These are phyloP conservation scores for Saccharomyces hybrid DNA, from an alignment of 1,139 yeast genomes.

Conservation along the genomic window DNA sequence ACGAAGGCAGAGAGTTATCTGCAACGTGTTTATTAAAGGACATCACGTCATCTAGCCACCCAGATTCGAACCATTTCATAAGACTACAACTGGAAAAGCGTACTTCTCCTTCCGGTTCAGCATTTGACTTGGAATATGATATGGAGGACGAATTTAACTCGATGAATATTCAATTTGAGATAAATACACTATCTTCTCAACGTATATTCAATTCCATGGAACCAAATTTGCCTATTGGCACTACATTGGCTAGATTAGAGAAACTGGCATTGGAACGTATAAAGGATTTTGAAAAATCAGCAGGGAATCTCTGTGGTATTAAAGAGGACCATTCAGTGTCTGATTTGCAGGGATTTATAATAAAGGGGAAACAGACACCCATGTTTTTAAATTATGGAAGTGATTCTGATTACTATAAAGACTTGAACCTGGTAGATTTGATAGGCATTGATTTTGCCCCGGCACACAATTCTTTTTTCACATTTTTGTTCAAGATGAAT, in stretches of 20 bases:
- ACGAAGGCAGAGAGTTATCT: conserved; percentile 8
- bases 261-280: not conserved
- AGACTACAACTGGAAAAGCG: conserved; percentile 13
- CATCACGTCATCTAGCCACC: conserved; percentile 8
- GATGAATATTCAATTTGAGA: conserved; percentile 15
- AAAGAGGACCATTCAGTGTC: conserved; percentile 12
- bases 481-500: conserved; percentile 21
- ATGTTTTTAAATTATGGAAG: conserved; percentile 5
- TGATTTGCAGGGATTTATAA: conserved; percentile 20
- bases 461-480: conserved; percentile 13
- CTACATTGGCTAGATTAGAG: conserved; percentile 10
- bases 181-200: conserved; percentile 5
- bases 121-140: conserved; percentile 13
- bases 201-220: conserved; percentile 4
- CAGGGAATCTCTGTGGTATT: conserved; percentile 13
- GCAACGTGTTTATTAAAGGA: conserved; percentile 10
- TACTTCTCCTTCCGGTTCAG: conserved; percentile 2
- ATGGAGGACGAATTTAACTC: conserved; percentile 13
- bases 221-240: conserved; percentile 10
- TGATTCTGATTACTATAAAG: conserved; percentile 11
- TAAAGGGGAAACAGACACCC: conserved; percentile 19
- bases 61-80: conserved; percentile 9
- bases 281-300: not conserved
- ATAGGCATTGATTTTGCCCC: conserved; percentile 27
- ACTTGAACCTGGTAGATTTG: conserved; percentile 16